These are phyloP conservation scores for Madurella mycetomatis DNA, from an alignment of 2,329 filamentous ascomycete species.

Conservation along the genomic window DNA sequence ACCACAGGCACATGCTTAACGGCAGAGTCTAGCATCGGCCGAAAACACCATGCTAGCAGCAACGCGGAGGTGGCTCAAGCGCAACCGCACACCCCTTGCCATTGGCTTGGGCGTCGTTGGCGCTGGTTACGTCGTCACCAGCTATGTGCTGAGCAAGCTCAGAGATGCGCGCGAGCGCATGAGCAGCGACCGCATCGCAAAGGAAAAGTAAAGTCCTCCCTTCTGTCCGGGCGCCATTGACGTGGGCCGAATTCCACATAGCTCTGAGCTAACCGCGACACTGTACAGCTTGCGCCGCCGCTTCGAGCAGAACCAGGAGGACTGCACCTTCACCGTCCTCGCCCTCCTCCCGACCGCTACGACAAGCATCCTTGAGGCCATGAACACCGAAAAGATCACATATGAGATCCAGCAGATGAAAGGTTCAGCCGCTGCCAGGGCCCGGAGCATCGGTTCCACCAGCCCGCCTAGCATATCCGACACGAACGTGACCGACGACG, in stretches of 20 bases:
- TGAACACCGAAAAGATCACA: conserved; percentile 89
- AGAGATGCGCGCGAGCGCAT: conserved; percentile 92
- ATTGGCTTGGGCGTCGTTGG: conserved; percentile 84
- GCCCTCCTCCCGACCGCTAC: conserved; percentile 89
- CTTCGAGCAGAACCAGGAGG: conserved; percentile 98
- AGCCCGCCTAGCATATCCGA: conserved; percentile 57
- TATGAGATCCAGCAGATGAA: conserved; percentile 94
- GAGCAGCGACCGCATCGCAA: conserved; percentile 91
- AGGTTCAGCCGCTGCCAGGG: conserved; percentile 48
- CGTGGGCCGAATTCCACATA: not conserved
- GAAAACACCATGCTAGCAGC: conserved; percentile 55
- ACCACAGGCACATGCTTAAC: conserved; percentile 6
- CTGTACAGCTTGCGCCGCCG: conserved; percentile 76
- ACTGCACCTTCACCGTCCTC: conserved; percentile 97
- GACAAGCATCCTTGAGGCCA: conserved; percentile 77
- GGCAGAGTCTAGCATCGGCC: not conserved
- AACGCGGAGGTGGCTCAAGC: conserved; percentile 84
- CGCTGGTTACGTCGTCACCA: conserved; percentile 83
- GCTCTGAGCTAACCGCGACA: conserved; percentile 3
- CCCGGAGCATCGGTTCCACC: conserved; percentile 47
- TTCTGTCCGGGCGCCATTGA: not conserved
- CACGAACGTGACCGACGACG: conserved; percentile 77
- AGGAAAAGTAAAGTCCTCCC: conserved; percentile 73
- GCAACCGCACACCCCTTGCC: conserved; percentile 85
- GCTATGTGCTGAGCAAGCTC: conserved; percentile 89